phyloP scores from a whole-genome alignment of 2,329 filamentous ascomycete species.

The Scolecobasidium constrictum region DNA sequence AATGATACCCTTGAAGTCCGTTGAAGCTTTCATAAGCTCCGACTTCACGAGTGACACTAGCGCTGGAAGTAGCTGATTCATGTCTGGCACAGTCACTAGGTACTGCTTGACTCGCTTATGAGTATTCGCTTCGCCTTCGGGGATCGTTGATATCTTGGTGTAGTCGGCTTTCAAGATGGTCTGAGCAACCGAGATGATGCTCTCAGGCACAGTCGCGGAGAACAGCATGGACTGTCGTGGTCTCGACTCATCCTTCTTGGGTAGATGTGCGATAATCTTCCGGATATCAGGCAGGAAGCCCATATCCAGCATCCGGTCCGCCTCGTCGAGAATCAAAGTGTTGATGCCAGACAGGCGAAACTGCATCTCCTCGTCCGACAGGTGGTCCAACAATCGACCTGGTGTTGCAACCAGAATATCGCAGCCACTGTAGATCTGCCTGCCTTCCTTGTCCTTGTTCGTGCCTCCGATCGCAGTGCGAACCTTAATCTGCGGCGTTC shows the following conservation, averaged over 20 bases:
- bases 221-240: constrained; percentile 96
- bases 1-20: constrained; percentile 56
- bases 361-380: constrained; percentile 71
- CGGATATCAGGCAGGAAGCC: constrained; percentile 96
- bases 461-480: constrained; percentile 40
- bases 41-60: constrained; percentile 53
- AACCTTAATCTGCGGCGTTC: constrained; percentile 28
- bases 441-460: constrained; percentile 48
- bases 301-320: constrained; percentile 96
- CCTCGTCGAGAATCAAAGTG: constrained; percentile 81
- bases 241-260: constrained; percentile 43
- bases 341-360: constrained; percentile 64
- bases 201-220: constrained; percentile 89
- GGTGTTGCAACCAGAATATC: constrained; percentile 83
- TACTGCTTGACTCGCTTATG: constrained; percentile 79
- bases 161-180: constrained; percentile 58
- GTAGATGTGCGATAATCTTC: constrained; percentile 67
- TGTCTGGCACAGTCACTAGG: constrained; percentile 55
- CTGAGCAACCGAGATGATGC: constrained; percentile 54
- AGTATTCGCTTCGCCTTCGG: constrained; percentile 74
- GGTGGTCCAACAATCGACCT: constrained; percentile 88
- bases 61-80: constrained; percentile 33
- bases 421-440: constrained; percentile 33
- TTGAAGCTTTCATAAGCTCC: constrained; percentile 47
- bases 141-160: constrained; percentile 79